A percentile compares a stretch with the other conserved stretches of the same genome.
Conservation (phyloP, 1,284 basidiomycete species). For the Ganoderma lingzhi region DNA sequence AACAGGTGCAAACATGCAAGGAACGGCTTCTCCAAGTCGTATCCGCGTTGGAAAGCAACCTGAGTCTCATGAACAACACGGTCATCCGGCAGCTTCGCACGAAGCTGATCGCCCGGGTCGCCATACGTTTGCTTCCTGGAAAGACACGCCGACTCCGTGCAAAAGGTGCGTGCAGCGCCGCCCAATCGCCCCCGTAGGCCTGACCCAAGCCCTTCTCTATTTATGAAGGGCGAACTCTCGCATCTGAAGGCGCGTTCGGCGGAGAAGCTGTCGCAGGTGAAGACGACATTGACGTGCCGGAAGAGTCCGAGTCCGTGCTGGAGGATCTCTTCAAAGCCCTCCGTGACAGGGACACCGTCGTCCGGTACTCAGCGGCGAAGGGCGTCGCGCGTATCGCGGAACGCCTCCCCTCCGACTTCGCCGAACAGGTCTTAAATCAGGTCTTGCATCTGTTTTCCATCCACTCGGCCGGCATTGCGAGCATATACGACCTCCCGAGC, state of each 20-base stretch:
- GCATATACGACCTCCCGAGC: conserved; percentile 76
- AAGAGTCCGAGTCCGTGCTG: conserved; percentile 81
- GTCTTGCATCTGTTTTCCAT: conserved; percentile 77
- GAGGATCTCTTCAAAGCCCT: conserved; percentile 80
- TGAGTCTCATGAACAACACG: conserved; percentile 60
- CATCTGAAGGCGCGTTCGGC: conserved; percentile 6
- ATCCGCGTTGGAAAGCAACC: conserved; percentile 48
- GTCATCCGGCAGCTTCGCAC: conserved; percentile 71
- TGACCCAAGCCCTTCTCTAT: background rate
- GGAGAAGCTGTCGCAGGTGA: conserved; percentile 32
- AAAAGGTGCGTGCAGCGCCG: conserved; percentile 48
- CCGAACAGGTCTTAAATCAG: conserved; percentile 83
- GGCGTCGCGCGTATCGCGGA: conserved; percentile 89
- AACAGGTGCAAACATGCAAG: conserved; percentile 57
- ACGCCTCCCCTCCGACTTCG: conserved; percentile 79
- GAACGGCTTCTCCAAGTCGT: conserved; percentile 54
- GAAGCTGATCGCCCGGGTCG: conserved; percentile 72
- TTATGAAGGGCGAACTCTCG: conserved; percentile 31
- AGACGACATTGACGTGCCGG: conserved; percentile 78
- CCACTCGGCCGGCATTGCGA: conserved; percentile 65
- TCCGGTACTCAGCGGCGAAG: conserved; percentile 96
- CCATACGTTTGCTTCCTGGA: conserved; percentile 69
- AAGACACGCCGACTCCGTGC: conserved; percentile 45
- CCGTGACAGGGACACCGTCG: conserved; percentile 94
- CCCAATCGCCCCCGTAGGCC: background rate